Evolutionary conservation across 768 basidiomycete species (phyloP), one percentile per base, ranked within the genome.

Genomic region (Tylopilus rubrobrunneus): DNA sequence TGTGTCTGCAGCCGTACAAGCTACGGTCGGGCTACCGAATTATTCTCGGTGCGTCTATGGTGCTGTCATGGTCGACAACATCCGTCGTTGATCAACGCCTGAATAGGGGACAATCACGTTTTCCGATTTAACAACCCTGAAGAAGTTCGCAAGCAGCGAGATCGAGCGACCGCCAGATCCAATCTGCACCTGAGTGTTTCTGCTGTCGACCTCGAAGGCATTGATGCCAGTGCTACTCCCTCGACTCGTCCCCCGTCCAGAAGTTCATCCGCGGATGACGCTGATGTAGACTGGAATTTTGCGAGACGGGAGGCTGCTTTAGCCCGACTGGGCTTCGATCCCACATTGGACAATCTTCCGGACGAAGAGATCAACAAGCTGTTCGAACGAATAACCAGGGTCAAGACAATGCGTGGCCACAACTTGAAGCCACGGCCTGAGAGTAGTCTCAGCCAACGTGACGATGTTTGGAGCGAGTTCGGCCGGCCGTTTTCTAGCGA

Each of bases 81-180:
- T 47, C 39, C 7, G 34, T 42, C 34, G 27, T 48, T 53, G 51
- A 53, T 54, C 47, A 49, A 53, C 19, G 51, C 52, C 21, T 42
- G n/a, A 51, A 45, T 56, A 92, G 91, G 96, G 50, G 95, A 98
- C 61, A 86, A 93, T 59, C 97, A 99, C 73, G 94, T 98, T 52
- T 99, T 99, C 71, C 84, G 97, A 17, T 98, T 97, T 73, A 98
- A 91, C 65, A 89, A 96, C 64, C 93, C 93, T 1, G 92, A 94
- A 69, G 92, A 93, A 71, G 93, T 95, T 56, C 89, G 93, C 58
- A 93, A 91, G 66, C 88, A 84, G 63, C 84, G 93, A 41, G 89
- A 95, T 70, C 85, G 90, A 40, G 87, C 86, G 3, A 85, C 83
- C 10, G 78, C 81, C 49, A 86, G 80, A 66, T 89, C 88, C 21